Evolutionary conservation across 768 basidiomycete species (phyloP).

Genomic region (Amanita brunnescens): DNA sequence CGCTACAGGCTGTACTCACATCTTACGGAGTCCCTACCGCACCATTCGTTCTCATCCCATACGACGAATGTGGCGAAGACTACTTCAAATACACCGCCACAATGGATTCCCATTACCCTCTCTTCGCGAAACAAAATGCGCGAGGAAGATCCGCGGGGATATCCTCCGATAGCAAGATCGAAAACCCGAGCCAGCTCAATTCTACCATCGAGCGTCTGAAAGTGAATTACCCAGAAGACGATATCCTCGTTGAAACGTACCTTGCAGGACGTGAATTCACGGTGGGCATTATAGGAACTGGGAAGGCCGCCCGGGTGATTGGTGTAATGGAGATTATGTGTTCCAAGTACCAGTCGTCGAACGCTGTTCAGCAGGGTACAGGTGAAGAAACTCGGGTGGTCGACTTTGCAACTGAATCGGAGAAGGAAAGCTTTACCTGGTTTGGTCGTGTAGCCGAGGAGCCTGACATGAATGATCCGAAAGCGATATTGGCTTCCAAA

Average conservation of each 20-base stretch:
- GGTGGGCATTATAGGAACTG: conserved; percentile 16
- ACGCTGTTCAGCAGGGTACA: no score
- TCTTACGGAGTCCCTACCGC: conserved; percentile 16
- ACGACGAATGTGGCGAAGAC: neutral
- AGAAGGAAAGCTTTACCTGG: neutral
- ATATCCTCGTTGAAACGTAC: conserved; percentile 13
- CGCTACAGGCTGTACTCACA: conserved; percentile 16
- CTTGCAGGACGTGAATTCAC: conserved; percentile 19
- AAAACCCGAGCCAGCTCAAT: no score
- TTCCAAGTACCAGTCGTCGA: no score
- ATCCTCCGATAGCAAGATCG: no score
- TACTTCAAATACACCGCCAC: no score
- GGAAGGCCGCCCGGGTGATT: no score
- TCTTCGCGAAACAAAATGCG: conserved; percentile 18
- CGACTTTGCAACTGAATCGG: neutral
- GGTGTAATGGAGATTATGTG: neutral
- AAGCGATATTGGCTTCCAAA: conserved; percentile 12
- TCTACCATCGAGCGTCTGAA: conserved; percentile 10
- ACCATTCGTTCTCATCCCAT: conserved; percentile 15
- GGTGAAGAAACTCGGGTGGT: no score
- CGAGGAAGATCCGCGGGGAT: conserved; percentile 17
- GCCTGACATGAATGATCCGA: neutral
- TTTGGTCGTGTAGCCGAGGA: neutral
- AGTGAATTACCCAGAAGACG: neutral
- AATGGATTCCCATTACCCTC: conserved; percentile 10